These are phyloP conservation scores for Wickerhamiella alocasiicola DNA, from an alignment of 805 yeast genomes.

Conservation along the genomic window DNA sequence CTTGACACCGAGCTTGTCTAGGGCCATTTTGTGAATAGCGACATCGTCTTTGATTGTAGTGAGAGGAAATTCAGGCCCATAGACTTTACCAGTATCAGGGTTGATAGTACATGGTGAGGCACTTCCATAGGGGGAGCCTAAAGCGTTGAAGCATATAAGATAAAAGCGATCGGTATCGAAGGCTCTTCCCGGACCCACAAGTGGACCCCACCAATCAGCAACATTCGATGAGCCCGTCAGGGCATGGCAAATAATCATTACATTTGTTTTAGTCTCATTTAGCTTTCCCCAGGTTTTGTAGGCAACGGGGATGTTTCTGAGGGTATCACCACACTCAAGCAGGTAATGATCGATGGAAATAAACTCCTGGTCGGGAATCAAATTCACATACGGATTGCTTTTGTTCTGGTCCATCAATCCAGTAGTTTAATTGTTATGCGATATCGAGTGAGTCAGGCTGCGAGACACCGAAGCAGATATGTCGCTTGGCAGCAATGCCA, in stretches of 20 bases:
- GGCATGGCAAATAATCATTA: constrained; percentile 88
- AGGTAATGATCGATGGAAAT: constrained; percentile 62
- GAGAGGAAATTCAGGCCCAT: constrained; percentile 92
- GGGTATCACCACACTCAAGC: constrained; percentile 70
- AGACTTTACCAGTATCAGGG: constrained; percentile 61
- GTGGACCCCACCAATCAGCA: constrained; percentile 98
- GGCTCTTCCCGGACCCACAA: constrained; percentile 72
- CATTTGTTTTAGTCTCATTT: constrained; percentile 57
- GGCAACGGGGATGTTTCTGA: constrained; percentile 75
- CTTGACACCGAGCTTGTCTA: constrained; percentile 70
- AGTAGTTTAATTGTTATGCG: no score
- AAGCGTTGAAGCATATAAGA: constrained; percentile 77
- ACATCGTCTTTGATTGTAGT: constrained; percentile 93
- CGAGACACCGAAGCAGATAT: no score
- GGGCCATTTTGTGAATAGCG: constrained; percentile 56
- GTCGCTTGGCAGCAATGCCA: no score
- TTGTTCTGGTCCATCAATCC: constrained; percentile 15
- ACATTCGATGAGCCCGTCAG: constrained; percentile 93
- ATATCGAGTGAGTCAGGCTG: no score
- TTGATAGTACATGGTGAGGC: constrained; percentile 83
- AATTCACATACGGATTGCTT: constrained; percentile 51
- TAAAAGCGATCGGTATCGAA: constrained; percentile 84
- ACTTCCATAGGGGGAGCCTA: constrained; percentile 94
- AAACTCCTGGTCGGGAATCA: constrained; percentile 67
- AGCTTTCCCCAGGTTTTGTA: constrained; percentile 92